phyloP scores from a whole-genome alignment of 2,329 filamentous ascomycete species.

The Pseudogymnoascus sp. region DNA sequence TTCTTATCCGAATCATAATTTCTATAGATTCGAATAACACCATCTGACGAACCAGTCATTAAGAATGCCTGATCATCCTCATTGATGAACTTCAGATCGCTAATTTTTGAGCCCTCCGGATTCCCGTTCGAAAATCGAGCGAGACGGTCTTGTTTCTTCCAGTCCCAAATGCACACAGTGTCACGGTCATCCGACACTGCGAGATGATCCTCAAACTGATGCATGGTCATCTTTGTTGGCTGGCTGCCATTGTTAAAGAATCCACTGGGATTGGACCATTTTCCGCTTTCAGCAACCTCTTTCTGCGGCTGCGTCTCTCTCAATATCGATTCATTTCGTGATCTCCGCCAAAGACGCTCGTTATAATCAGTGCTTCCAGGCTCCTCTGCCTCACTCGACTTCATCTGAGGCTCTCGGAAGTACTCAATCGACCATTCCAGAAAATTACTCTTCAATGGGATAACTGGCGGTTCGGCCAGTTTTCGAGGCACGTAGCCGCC shows the following conservation, averaged over 20 bases:
- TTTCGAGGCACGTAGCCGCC: conserved; percentile 62
- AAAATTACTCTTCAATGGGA: conserved; percentile 78
- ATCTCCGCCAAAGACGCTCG: conserved; percentile 82
- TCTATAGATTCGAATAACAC: conserved; percentile 85
- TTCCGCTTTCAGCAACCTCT: conserved; percentile 72
- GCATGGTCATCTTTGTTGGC: conserved; percentile 87
- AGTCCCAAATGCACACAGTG: conserved; percentile 88
- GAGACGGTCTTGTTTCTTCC: conserved; percentile 66
- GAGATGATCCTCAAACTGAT: conserved; percentile 95
- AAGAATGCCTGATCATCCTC: conserved; percentile 93
- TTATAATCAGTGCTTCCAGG: conserved; percentile 96
- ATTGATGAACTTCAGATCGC: conserved; percentile 94
- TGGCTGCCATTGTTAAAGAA: conserved; percentile 86
- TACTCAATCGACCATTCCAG: conserved; percentile 96
- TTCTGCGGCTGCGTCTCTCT: conserved; percentile 91
- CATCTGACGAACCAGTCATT: conserved; percentile 92
- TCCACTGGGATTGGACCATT: conserved; percentile 76
- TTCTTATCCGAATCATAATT: conserved; percentile 74
- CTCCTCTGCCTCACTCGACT: conserved; percentile 88
- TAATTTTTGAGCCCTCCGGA: conserved; percentile 82
- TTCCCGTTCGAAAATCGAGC: conserved; percentile 92
- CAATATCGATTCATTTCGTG: conserved; percentile 87
- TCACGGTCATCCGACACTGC: conserved; percentile 91
- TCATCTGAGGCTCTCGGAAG: conserved; percentile 98
- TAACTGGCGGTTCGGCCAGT: conserved; percentile 47